These are phyloP conservation scores for Aspergillus arachidicola DNA, from an alignment of 2,329 filamentous ascomycete genomes.

Conservation along the genomic window DNA sequence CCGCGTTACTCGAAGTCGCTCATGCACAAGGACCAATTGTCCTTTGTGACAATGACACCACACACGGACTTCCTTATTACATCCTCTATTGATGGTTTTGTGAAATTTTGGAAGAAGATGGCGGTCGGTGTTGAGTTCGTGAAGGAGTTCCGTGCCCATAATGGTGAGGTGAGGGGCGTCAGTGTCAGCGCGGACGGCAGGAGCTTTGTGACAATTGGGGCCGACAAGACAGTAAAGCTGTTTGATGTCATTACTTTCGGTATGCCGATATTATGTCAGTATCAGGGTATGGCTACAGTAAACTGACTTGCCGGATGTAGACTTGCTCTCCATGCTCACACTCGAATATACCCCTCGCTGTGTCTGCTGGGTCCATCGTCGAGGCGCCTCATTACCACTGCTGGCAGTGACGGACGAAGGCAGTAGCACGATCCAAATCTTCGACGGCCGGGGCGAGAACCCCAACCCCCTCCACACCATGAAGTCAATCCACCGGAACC, in stretches of 20 bases:
- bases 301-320: conserved; percentile 41
- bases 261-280: conserved; percentile 26
- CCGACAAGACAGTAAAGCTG: conserved; percentile 51
- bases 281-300: neutral
- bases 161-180: conserved; percentile 79
- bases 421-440: conserved; percentile 75
- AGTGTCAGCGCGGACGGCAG: conserved; percentile 87
- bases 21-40: conserved; percentile 96
- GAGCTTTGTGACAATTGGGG: conserved; percentile 87
- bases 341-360: conserved; percentile 74
- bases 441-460: conserved; percentile 85
- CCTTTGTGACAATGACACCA: conserved; percentile 85
- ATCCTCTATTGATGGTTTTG: conserved; percentile 88
- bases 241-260: conserved; percentile 78
- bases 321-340: conserved; percentile 80
- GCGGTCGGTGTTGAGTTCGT: conserved; percentile 92
- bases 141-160: conserved; percentile 93
- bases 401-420: conserved; percentile 79
- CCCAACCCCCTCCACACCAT: conserved; percentile 75
- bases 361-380: conserved; percentile 88
- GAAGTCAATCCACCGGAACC: conserved; percentile 75
- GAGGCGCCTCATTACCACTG: conserved; percentile 83
- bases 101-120: conserved; percentile 99
- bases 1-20: conserved; percentile 88
- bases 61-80: conserved; percentile 95